Conservation (phyloP, 495 filamentous ascomycete genomes). For the Lophiostoma macrostomum region DNA sequence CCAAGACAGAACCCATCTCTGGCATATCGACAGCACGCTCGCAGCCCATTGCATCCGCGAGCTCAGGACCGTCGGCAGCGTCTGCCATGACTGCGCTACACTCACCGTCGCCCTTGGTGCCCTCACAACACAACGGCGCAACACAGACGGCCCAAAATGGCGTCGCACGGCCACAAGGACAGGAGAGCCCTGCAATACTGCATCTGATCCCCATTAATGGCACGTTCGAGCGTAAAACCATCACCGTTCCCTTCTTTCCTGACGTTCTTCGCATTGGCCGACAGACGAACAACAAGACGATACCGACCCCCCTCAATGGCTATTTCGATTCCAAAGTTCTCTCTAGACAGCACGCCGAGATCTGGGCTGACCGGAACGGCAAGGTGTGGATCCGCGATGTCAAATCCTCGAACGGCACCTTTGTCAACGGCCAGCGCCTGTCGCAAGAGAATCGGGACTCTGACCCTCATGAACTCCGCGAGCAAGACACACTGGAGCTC, state of each 20-base stretch:
- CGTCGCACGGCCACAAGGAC: conserved; percentile 52
- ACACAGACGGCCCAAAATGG: conserved; percentile 61
- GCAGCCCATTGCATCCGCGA: conserved; percentile 61
- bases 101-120: conserved; percentile 67
- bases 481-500: conserved; percentile 83
- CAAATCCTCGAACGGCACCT: conserved; percentile 97
- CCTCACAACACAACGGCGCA: conserved; percentile 66
- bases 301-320: conserved; percentile 84
- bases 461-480: conserved; percentile 85
- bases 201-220: conserved; percentile 83
- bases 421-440: conserved; percentile 87
- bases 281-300: conserved; percentile 93
- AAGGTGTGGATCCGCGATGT: conserved; percentile 96
- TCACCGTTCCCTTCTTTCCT: conserved; percentile 82
- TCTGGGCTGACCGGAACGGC: conserved; percentile 86
- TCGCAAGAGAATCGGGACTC: conserved; percentile 93
- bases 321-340: conserved; percentile 98
- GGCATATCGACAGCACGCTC: conserved; percentile 60
- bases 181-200: conserved; percentile 69
- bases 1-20: conserved; percentile 65
- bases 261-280: conserved; percentile 89
- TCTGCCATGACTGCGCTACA: conserved; percentile 72
- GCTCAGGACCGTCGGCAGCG: conserved; percentile 61
- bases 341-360: conserved; percentile 91
- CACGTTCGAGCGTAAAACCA: conserved; percentile 95